Evolutionary conservation across 2,329 filamentous ascomycete species (phyloP), one percentile per base, ranked within the genome.

Genomic region (Fusarium burgessii): DNA sequence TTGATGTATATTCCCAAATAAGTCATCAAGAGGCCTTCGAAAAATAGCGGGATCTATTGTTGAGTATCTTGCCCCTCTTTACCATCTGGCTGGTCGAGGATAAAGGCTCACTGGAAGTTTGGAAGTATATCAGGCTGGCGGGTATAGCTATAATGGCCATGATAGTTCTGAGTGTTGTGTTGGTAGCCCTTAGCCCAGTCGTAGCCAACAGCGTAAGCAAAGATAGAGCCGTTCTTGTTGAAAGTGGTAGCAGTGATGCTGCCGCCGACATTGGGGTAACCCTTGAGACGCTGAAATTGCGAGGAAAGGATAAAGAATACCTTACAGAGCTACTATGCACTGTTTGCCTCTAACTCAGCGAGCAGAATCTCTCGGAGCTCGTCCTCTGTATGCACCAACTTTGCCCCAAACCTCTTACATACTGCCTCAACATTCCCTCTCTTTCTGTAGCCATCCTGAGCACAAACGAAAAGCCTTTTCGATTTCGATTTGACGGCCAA

Each of bases 161-260:
- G 89, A 66, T 90, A 90, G 72, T 87, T 87, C 62, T 90, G 90
- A 29, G 86, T 96, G 82, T 98, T 98, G 73, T 86, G 89, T 71
- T 92, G 89, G 83, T 95, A 98, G 18, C 96, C 96, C 85, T 99
- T 98, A 84, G 92, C 94, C 96, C 96, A 99, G 84, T 99, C 96
- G 81, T 99, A 99, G 79, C 94, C 94, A 50, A 98, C 89, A 29
- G 95, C 94, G 76, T 96, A 96, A 18, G 93, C 93, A 78, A 96
- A 96, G 77, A 95, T 94, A 78, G 82, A 91, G 56, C 96, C 96
- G 62, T 87, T 92, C 76, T 90, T 89, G 84, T 95, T 97, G 86
- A 99, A 99, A n/a, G 90, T 93, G 4, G 95, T 97, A 27, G 93
- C 88, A 11, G 92, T 92, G 83, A 99, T 99, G 77, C 92, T 93